Base-by-base conservation (phyloP, 2,329 filamentous ascomycete genomes). In the Exophiala bonariae region DNA sequence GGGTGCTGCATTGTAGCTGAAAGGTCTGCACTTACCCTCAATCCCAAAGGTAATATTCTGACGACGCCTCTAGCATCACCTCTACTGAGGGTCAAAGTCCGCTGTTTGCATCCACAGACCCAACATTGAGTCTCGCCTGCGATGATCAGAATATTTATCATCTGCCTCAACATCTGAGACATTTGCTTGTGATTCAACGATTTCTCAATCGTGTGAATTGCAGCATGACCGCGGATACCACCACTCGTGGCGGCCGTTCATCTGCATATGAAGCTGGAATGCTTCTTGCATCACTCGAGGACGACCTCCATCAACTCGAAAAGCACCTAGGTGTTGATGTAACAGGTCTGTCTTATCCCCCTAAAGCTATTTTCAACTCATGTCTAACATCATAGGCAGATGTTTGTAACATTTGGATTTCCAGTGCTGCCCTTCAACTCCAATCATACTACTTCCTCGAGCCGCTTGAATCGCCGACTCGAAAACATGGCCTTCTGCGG, bases 1-100 rank as follows among this genome's bases (percentile, higher is more conserved):
- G 47, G 47, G 13, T 58, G 57, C 28, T 55, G 37, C 39, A 47
- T 55, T 18, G 32, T 39, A 11, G 33, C 45, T 3, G 46, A 50
- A 18, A 48, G 35, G 52, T 55, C 36, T 18, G 34, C 41, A 8
- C 40, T 22, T 52, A 50, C 41, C 62, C 10, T 11, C 6, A 19
- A 16, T 9, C 17, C 13, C 16, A 4, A 9, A 43, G 11, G 3
- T 33, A 4, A 39, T 17, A 9, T n/a, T 6, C 28, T 42, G 39
- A 42, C 39, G 11, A 14, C n/a, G 6, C 23, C 20, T 7, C 9
- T 28, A 44, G 41, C 22, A 31, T 44, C n/a, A 44, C 41, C 14
- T 36, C 41, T 31, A 44, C 20, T 16, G 33, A 36, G 9, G 41
- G 41, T 14, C 41, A 44, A 26, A 22, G 22, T n/a, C 33, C 41